Conservation (phyloP, 2,329 filamentous ascomycete species). For the Sphaceloma murrayae region DNA sequence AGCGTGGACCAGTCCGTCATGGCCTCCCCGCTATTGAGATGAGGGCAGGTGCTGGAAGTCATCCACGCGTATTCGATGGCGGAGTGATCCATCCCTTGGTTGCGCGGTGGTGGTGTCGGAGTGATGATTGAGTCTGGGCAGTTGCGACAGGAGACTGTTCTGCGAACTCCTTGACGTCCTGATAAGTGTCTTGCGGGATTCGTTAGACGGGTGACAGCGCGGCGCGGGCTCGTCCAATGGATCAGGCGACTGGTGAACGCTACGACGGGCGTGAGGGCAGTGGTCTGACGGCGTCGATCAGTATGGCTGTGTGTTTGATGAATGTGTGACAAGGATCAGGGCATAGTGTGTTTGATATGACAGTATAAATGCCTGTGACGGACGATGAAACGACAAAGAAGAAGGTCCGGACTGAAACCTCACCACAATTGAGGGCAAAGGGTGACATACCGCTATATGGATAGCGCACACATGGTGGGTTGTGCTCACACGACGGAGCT, state of each 20-base stretch:
- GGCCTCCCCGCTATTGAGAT: background rate
- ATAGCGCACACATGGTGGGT: background rate
- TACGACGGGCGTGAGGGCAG: too few species aligned
- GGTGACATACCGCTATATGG: slow-evolving; percentile 13
- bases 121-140: background rate
- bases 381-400: slow-evolving; percentile 1
- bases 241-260: too few species aligned
- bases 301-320: slow-evolving; percentile 2
- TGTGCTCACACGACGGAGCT: background rate
- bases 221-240: too few species aligned
- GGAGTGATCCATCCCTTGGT: background rate
- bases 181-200: too few species aligned
- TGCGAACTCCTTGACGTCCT: too few species aligned
- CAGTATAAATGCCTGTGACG: slow-evolving; percentile 7
- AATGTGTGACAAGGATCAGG: slow-evolving; percentile 10
- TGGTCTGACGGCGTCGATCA: too few species aligned
- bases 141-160: too few species aligned
- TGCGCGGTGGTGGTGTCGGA: background rate
- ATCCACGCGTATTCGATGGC: background rate
- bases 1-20: background rate
- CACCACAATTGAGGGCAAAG: slow-evolving; percentile 6
- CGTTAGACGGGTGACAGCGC: too few species aligned
- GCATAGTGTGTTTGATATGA: background rate
- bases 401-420: slow-evolving; percentile 12
- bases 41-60: background rate